Evolutionary conservation across 768 basidiomycete genomes (phyloP).

Genomic region (Boletus subparvulus): DNA sequence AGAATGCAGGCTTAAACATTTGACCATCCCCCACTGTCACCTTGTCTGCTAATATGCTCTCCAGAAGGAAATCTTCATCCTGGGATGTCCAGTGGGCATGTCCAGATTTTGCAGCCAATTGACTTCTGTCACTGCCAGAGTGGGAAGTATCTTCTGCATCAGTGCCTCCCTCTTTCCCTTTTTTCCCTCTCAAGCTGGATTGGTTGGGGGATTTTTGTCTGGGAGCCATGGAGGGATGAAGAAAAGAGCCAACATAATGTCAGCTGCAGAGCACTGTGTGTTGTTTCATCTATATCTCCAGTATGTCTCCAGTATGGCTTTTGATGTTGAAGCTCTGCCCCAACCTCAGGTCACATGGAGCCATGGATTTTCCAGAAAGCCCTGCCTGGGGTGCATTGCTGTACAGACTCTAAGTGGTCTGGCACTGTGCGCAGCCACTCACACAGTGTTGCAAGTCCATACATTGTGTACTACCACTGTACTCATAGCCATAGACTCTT

Average conservation of each 20-base stretch:
- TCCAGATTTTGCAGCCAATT: neutral
- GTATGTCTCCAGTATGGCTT: neutral
- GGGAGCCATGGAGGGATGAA: neutral
- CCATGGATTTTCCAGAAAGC: neutral
- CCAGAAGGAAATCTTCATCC: neutral
- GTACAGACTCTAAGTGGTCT: neutral
- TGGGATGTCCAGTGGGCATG: neutral
- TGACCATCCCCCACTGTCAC: neutral
- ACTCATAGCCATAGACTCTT: too few species aligned
- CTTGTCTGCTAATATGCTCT: neutral
- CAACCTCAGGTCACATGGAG: neutral
- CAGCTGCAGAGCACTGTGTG: too few species aligned
- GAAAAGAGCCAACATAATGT: neutral
- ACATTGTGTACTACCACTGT: too few species aligned
- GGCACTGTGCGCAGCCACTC: too few species aligned
- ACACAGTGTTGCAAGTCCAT: too few species aligned
- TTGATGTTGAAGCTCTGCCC: neutral
- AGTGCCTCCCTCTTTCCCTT: neutral
- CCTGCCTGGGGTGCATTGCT: neutral
- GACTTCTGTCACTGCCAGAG: neutral
- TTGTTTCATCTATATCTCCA: too few species aligned
- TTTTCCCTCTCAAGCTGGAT: neutral
- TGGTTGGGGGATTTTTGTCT: neutral
- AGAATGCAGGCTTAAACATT: neutral
- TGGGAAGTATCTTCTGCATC: neutral